Evolutionary conservation across 768 basidiomycete genomes (phyloP).

Genomic region (Leccinum olivaceopallidum): DNA sequence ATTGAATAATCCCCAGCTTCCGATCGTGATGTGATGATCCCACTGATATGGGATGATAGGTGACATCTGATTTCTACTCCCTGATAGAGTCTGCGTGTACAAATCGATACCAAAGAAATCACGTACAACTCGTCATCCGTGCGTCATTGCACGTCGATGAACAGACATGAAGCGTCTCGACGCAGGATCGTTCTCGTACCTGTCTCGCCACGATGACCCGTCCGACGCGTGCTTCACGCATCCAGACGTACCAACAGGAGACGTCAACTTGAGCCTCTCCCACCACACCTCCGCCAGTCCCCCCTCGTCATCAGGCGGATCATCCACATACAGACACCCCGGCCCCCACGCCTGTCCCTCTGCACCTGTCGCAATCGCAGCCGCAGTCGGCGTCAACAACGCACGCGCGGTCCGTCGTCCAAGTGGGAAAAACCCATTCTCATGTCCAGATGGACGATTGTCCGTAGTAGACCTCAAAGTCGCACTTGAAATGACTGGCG

Average conservation of each 20-base stretch:
- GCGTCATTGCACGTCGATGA: conserved; percentile 15
- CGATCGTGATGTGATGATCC: background rate
- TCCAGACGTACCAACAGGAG: background rate
- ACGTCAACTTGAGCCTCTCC: conserved; percentile 6
- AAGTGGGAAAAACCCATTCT: conserved; percentile 9
- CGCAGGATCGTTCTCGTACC: conserved; percentile 22
- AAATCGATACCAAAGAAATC: conserved; percentile 15
- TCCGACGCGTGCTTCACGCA: background rate
- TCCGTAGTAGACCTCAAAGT: background rate
- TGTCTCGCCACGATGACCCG: conserved; percentile 22
- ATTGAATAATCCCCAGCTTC: background rate
- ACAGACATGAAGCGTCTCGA: conserved; percentile 9
- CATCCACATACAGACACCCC: conserved; percentile 13
- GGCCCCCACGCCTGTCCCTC: conserved; percentile 10
- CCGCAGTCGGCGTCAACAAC: conserved; percentile 10
- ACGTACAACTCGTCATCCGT: background rate
- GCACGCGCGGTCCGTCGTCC: conserved; percentile 5
- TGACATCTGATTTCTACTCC: too few species aligned
- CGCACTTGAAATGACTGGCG: background rate
- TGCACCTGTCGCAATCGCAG: too few species aligned
- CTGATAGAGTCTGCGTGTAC: background rate
- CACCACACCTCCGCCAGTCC: conserved; percentile 10
- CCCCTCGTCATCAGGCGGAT: conserved; percentile 14
- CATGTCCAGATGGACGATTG: background rate
- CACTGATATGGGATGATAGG: background rate